Conservation (phyloP, 495 filamentous ascomycete genomes). For the Lasiosphaeriaceae sp. region DNA sequence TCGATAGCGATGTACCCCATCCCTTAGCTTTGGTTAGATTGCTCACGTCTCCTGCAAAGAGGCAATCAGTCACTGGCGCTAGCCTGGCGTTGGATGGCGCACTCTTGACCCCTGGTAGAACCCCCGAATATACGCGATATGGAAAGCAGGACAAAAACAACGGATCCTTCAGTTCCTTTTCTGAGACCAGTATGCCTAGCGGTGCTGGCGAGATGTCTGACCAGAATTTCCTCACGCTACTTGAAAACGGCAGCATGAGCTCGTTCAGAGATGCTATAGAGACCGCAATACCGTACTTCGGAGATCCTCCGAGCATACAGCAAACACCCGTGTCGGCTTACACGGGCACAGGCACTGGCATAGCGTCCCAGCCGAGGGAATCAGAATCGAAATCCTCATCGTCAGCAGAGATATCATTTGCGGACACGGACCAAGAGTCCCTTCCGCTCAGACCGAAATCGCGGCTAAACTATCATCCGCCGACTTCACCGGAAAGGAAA, state of each 20-base stretch:
- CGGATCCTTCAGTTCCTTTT: constrained; percentile 19
- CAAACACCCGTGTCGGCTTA: constrained; percentile 31
- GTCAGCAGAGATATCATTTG: background rate
- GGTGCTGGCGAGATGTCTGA: constrained; percentile 9
- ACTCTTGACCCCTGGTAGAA: background rate
- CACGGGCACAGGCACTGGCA: constrained; percentile 5
- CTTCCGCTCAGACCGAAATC: constrained; percentile 11
- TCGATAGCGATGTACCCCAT: constrained; percentile 3
- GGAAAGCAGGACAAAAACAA: constrained; percentile 3
- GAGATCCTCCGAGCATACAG: constrained; percentile 26
- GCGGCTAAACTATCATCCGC: constrained; percentile 9
- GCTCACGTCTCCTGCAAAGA: constrained; percentile 1
- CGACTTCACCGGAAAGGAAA: constrained; percentile 5
- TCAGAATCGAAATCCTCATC: constrained; percentile 4
- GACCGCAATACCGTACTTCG: constrained; percentile 25
- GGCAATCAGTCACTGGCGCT: too few species aligned
- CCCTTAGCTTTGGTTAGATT: constrained; percentile 1
- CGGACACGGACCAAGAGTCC: background rate
- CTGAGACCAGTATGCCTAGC: constrained; percentile 19
- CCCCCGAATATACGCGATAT: background rate
- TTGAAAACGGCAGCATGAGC: constrained; percentile 10
- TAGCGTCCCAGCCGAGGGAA: background rate
- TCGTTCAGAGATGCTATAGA: constrained; percentile 28
- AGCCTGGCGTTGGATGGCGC: too few species aligned
- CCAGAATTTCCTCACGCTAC: constrained; percentile 4